Percentiles rank a stretch among this genome's conserved stretches.
phyloP scores from a whole-genome alignment of 106 monocot genomes.

The Dendrobium chrysotoxum region DNA sequence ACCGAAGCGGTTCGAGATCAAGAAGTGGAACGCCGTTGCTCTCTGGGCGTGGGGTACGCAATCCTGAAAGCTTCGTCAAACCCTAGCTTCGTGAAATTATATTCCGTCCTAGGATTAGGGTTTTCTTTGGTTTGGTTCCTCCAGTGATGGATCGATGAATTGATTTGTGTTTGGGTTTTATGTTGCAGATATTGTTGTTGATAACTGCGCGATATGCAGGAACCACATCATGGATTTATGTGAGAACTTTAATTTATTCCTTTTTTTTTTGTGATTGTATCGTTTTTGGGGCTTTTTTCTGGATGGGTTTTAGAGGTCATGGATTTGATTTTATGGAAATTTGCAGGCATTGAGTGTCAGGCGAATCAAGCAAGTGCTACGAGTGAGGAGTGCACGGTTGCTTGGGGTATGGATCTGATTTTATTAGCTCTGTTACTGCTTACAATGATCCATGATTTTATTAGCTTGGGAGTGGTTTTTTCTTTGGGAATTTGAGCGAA shows the following conservation, averaged over 20 bases:
- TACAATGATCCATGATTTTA: not conserved
- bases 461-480: not conserved
- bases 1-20: slow-evolving; percentile 63
- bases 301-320: not conserved
- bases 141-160: not conserved
- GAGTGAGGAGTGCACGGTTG: slow-evolving; percentile 70
- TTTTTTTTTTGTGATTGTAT: not conserved
- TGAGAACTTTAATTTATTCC: slow-evolving; percentile 12
- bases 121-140: not conserved
- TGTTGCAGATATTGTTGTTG: slow-evolving; percentile 56
- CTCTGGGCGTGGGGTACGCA: slow-evolving; percentile 67
- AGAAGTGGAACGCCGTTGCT: slow-evolving; percentile 66
- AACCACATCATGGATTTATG: slow-evolving; percentile 74
- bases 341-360: slow-evolving; percentile 69
- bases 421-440: not conserved
- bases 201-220: slow-evolving; percentile 61
- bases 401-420: slow-evolving; percentile 46
- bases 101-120: not conserved
- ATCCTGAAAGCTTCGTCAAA: not conserved
- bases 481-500: too few relatives aligned
- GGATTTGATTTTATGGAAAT: not conserved
- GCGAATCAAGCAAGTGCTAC: slow-evolving; percentile 72
- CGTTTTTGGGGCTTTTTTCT: not conserved
- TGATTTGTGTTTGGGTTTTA: not conserved
- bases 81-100: not conserved